Conservation (phyloP, 2,329 filamentous ascomycete species). For the Trichoderma hamatum region DNA sequence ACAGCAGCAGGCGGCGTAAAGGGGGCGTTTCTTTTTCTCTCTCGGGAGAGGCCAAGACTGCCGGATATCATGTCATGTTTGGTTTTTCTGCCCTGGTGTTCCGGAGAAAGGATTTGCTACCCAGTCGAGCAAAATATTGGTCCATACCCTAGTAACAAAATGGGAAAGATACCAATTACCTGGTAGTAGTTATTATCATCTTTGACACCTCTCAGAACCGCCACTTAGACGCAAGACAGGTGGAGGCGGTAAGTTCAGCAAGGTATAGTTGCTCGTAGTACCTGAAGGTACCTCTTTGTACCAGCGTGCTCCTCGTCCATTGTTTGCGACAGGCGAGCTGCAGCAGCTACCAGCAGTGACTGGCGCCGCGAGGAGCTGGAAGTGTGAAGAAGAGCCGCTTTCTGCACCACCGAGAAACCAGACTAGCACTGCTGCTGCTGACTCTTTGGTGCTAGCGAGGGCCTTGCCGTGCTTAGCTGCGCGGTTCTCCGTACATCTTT, state of each 20-base stretch:
- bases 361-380: not conserved
- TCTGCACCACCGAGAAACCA: not conserved
- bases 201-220: not conserved
- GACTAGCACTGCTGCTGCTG: constrained; percentile 8
- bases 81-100: not conserved
- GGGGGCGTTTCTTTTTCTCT: not conserved
- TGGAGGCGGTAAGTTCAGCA: not conserved
- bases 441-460: constrained; percentile 12
- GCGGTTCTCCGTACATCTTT: not conserved
- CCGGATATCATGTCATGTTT: not conserved
- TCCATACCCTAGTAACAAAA: not conserved
- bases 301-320: not conserved
- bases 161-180: not conserved
- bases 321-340: constrained; percentile 22
- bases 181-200: not conserved
- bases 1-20: not conserved
- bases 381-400: not conserved
- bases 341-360: not conserved
- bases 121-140: not conserved
- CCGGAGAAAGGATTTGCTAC: not conserved
- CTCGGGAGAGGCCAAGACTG: not conserved
- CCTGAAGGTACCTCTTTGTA: not conserved
- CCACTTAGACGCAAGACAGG: not conserved
- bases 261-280: not conserved
- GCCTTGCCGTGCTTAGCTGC: constrained; percentile 11